Base-by-base conservation (phyloP, 768 basidiomycete genomes). In the Ephemerocybe angulata region DNA sequence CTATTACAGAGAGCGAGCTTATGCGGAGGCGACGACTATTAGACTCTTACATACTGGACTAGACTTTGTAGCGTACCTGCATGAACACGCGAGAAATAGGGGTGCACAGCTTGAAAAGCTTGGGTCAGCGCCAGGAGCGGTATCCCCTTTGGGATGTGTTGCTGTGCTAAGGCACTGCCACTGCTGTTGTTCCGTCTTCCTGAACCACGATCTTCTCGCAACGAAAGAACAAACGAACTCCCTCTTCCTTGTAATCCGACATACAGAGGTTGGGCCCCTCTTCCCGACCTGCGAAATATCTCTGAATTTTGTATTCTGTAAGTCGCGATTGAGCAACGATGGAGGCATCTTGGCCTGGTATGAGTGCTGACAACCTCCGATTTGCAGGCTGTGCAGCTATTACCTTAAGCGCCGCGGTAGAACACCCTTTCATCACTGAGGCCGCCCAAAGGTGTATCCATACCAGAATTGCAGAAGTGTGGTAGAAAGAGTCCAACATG, bases 1-100 rank as follows among this genome's bases (percentile, higher is more conserved):
- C 83, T 38, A 90, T 90, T 54, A 79, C 81, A n/a, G 89, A 92
- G 69, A 79, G 75, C 19, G 90, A 90, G 68, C 67, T 93, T 66
- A 86, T 94, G 78, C 73, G 85, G 62, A 78, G 93, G 61, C 80
- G 88, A 50, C 81, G 92, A 62, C 66, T 94, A 66, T 73, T 94
- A 51, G 87, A 89, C 60, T 78, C 85, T 50, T 86, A 88, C 64
- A 84, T 87, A 48, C 85, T 78, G 63, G 75, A 76, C 58, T 72
- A 71, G 65, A 62, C 60, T 58, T 27, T 35, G 38, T 56, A 54
- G 41, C 51, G 56, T 59, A 60, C 50, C 33, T 51, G 51, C 27
- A 28, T 27, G 19, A 54, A 46, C 24, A 30, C 17, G 38, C 27
- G 17, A 42, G 48, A 52, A 58, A 58, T 53, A 50, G 53, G 57